Percentiles rank a stretch among this genome's conserved stretches.
Evolutionary conservation across 1,139 yeast species (phyloP).

Genomic region (Suhomyces guaymorum): DNA sequence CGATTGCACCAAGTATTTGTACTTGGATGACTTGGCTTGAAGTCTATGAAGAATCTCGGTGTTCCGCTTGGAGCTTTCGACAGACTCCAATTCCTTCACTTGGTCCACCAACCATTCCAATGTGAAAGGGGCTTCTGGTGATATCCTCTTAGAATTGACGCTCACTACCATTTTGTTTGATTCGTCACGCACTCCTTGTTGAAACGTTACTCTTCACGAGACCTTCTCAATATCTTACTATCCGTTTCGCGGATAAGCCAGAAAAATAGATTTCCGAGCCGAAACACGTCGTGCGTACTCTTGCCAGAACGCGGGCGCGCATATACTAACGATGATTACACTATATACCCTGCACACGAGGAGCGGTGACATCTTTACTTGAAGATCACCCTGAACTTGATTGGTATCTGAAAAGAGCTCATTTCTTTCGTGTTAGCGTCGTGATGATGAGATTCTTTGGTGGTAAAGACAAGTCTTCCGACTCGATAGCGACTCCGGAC

Average conservation of each 20-base stretch:
- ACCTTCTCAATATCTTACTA: too few species aligned
- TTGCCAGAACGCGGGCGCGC: too few species aligned
- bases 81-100: constrained; percentile 6
- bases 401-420: too few species aligned
- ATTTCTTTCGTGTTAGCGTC: neutral
- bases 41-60: constrained; percentile 21
- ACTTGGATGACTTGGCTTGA: constrained; percentile 36
- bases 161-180: constrained; percentile 2
- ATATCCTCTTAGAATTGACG: constrained; percentile 7
- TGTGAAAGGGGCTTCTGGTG: constrained; percentile 15
- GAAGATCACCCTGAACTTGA: too few species aligned
- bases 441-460: constrained; percentile 8
- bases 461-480: constrained; percentile 7
- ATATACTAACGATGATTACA: too few species aligned
- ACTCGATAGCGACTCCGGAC: constrained; percentile 6
- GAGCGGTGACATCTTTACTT: too few species aligned
- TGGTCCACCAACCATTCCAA: constrained; percentile 8
- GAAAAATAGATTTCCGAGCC: neutral
- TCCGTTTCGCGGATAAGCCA: too few species aligned
- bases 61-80: constrained; percentile 6
- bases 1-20: constrained; percentile 36
- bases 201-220: too few species aligned
- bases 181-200: too few species aligned
- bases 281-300: neutral
- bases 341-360: too few species aligned